Evolutionary conservation across 306 rosid genomes (phyloP), one percentile per base, ranked within the genome.

Genomic region (Cucumis melo): DNA sequence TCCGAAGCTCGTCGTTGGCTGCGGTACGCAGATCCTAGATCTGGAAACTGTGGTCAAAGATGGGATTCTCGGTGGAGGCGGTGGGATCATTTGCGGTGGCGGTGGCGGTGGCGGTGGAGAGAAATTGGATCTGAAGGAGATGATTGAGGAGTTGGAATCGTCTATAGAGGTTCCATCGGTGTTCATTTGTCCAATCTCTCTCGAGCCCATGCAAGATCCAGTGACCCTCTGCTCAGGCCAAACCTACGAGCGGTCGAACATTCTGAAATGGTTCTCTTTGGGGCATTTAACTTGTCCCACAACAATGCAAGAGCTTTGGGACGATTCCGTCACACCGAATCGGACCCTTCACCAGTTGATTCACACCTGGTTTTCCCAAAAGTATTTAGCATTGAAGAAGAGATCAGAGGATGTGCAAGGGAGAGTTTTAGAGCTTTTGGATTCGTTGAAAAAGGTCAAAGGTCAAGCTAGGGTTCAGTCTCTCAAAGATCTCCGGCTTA

Each of bases 211-310:
- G 91, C 78, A 27, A 72, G 89, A 87, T 74, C 87, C 91, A 0
- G 91, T 87, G 20, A 87, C 91, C 21, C 83, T 87, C 11, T 87
- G 91, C 82, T 85, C 91, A 7, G 89, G 91, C 3, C 91, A 87
- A 62, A 87, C 91, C 73, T 87, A 87, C 41, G 91, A 85, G 75
- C 84, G 88, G 63, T 75, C 82, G 79, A 87, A 83, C 72, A 85
- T 87, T 34, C 83, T 80, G 38, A 87, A 80, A 82, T 87, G 91
- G 91, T 76, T 87, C 58, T 80, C 86, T 53, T 68, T 87, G 55
- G 91, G 91, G 20, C 89, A 87, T 62, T 80, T 65, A 17, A 83
- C 91, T 1, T 87, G 91, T 63, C 91, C 91, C 77, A 83, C 91
- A 0, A 87, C 89, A 41, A 85, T 85, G 91, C 91, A 85, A 59